Conservation (phyloP, 768 basidiomycete genomes). For the Podaxis pistillaris region DNA sequence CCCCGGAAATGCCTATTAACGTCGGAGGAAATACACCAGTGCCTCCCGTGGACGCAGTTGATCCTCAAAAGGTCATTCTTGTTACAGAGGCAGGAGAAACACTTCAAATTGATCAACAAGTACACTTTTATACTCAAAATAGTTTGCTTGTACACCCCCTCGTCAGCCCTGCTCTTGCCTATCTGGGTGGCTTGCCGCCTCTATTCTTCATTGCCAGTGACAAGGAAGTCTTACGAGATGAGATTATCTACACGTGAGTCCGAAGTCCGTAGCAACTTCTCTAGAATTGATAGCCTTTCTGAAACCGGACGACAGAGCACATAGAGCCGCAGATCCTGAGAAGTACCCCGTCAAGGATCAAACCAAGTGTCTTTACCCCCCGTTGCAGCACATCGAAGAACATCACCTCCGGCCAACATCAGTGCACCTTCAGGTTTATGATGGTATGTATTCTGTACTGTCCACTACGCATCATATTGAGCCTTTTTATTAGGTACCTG, state of each 20-base stretch:
- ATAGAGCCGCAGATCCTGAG: slow-evolving; percentile 86
- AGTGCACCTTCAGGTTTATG: slow-evolving; percentile 92
- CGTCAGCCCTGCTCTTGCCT: slow-evolving; percentile 76
- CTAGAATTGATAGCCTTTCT: not conserved
- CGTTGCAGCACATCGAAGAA: slow-evolving; percentile 51
- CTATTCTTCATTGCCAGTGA: slow-evolving; percentile 83
- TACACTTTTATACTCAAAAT: slow-evolving; percentile 88
- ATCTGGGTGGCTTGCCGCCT: slow-evolving; percentile 90
- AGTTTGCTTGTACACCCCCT: slow-evolving; percentile 75
- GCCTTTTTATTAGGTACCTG: slow-evolving; percentile 50
- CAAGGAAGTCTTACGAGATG: slow-evolving; percentile 89
- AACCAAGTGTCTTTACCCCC: slow-evolving; percentile 52
- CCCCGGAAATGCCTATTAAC: slow-evolving; percentile 33
- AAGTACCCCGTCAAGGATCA: slow-evolving; percentile 52
- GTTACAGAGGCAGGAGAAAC: slow-evolving; percentile 47
- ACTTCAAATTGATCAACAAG: slow-evolving; percentile 59
- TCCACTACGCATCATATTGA: slow-evolving; percentile 12
- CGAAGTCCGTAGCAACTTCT: not conserved
- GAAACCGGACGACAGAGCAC: slow-evolving; percentile 53
- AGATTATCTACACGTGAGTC: slow-evolving; percentile 81
- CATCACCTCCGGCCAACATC: slow-evolving; percentile 57
- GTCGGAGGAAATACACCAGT: slow-evolving; percentile 48
- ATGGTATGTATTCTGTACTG: slow-evolving; percentile 48
- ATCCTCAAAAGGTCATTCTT: slow-evolving; percentile 45
- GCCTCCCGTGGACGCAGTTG: slow-evolving; percentile 33